Evolutionary conservation across 768 basidiomycete genomes (phyloP).

Genomic region (Tremella yokohamensis): DNA sequence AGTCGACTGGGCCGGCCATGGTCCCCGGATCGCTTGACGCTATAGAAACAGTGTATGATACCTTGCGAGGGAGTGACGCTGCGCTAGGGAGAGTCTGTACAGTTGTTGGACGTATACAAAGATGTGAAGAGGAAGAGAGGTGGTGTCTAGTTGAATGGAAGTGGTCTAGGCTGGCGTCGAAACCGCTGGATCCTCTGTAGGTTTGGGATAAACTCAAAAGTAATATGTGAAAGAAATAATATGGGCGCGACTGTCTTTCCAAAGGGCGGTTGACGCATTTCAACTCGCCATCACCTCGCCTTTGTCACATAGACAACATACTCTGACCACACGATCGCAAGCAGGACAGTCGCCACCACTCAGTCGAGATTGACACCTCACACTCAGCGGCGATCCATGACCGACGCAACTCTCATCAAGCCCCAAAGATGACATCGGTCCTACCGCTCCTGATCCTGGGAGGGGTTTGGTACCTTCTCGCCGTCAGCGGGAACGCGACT

Average conservation of each 20-base stretch:
- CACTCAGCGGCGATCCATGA: no score
- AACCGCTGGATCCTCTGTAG: not conserved
- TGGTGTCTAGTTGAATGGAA: not conserved
- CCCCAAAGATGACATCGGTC: constrained; percentile 7
- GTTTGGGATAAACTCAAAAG: no score
- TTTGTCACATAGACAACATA: not conserved
- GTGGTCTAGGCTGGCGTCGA: not conserved
- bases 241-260: no score
- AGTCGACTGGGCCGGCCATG: constrained; percentile 27
- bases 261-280: not conserved
- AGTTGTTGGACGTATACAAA: not conserved
- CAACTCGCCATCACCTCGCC: not conserved
- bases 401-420: no score
- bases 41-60: constrained; percentile 2
- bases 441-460: constrained; percentile 15
- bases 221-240: no score
- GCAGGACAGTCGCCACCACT: no score
- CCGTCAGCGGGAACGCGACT: constrained; percentile 8
- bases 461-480: constrained; percentile 17
- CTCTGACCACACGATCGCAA: no score
- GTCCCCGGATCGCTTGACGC: not conserved
- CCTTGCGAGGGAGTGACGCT: not conserved
- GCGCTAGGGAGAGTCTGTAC: not conserved
- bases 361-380: no score
- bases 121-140: constrained; percentile 9